Base-by-base conservation (phyloP, 176 grass and related monocot genomes). In the Carex pumila region DNA sequence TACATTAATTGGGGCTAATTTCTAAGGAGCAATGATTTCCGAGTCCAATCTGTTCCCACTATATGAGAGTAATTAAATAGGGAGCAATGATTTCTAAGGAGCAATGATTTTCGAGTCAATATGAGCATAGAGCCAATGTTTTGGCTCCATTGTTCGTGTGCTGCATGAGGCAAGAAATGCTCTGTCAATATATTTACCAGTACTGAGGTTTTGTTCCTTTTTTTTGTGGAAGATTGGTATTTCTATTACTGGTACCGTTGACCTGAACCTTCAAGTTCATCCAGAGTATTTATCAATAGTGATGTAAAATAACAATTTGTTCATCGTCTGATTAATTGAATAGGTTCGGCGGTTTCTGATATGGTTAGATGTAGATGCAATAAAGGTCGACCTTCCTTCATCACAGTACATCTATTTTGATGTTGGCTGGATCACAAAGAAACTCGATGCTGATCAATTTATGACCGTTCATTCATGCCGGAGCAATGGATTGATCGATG, bases 361-460 rank as follows among this genome's bases (percentile, higher is more conserved):
- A 68, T 87, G 77, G 85, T 87, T 87, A 0, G 11, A 29, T 50
- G 79, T 87, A 21, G 85, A 74, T 36, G 5, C 78, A 41, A 87
- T 87, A 57, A 87, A 82, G 79, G 85, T 87, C 37, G 85, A 87
- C n/a, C 79, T 87, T 45, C 85, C 85, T 15, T 80, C 65, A 5
- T 82, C 79, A 0, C 9, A 87, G 1, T 87, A 71, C 85, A 87
- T 81, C 64, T 87, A 86, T 54, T 86, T 86, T 7, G 73, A 86
- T 31, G 73, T 86, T 10, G 73, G 84, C 6, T 80, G 73, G 84
- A 31, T 86, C 73, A 86, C 60, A n/a, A 79, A 59, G 62, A 68
- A 86, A 60, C 84, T 86, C 74, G 6, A 15, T 32, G 84, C 65
- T 1, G 43, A 67, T 56, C 84, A 86, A 65, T 80, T 86, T 54